Conservation (phyloP, 345 rosid species). For the Citrus mangshanensis region DNA sequence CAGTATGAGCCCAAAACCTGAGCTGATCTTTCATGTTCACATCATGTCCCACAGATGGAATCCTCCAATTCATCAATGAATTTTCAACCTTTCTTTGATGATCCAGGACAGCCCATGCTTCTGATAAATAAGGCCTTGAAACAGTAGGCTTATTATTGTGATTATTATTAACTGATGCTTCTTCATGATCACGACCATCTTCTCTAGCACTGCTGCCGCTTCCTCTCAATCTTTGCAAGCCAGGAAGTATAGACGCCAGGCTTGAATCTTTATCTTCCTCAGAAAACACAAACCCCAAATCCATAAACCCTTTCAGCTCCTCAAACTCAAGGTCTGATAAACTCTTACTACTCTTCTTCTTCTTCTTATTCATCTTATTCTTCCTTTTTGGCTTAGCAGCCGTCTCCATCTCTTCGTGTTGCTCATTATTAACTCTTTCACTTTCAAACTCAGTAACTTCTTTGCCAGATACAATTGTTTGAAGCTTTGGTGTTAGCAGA, state of each 20-base stretch:
- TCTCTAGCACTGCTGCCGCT: neutral
- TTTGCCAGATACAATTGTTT: conserved; percentile 51
- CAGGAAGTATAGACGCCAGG: conserved; percentile 55
- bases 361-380: conserved; percentile 17
- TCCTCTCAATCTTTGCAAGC: conserved; percentile 48
- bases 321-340: conserved; percentile 33
- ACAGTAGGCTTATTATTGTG: conserved; percentile 4
- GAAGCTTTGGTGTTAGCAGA: conserved; percentile 35
- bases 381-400: neutral
- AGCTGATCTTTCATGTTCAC: conserved; percentile 55
- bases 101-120: conserved; percentile 50
- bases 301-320: conserved; percentile 63
- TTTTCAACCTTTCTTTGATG: conserved; percentile 27
- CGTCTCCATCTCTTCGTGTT: neutral
- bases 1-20: conserved; percentile 65
- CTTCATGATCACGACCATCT: conserved; percentile 7
- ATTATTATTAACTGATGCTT: neutral
- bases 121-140: conserved; percentile 59
- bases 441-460: conserved; percentile 26
- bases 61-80: conserved; percentile 39
- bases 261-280: conserved; percentile 56
- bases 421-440: neutral
- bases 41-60: conserved; percentile 36
- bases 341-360: conserved; percentile 43
- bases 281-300: conserved; percentile 71